Conservation (phyloP, 2,329 filamentous ascomycete genomes). For the Escovopsis weberi region DNA sequence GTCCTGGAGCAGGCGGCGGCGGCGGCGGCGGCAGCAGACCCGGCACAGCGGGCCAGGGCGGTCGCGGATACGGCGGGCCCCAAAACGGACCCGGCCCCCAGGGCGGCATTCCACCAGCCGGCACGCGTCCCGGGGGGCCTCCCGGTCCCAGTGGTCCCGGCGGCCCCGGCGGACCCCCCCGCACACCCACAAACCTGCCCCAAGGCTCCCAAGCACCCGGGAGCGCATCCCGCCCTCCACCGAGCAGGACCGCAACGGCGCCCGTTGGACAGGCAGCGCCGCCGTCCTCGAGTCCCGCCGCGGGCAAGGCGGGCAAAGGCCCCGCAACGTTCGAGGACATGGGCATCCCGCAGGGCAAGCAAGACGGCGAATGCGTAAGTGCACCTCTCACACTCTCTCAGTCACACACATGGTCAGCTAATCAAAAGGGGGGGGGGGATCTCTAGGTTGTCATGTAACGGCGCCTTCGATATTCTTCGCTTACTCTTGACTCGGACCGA, state of each 20-base stretch:
- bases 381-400: neutral
- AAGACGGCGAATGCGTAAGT: conserved; percentile 83
- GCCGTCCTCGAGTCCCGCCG: conserved; percentile 13
- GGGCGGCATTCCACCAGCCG: conserved; percentile 7
- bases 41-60: conserved; percentile 17
- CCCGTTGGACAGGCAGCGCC: conserved; percentile 16
- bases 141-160: conserved; percentile 17
- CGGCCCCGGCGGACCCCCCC: conserved; percentile 2
- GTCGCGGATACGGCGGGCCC: conserved; percentile 13
- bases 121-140: conserved; percentile 18
- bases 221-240: conserved; percentile 11
- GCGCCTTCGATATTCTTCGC: too few relatives aligned
- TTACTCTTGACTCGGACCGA: too few relatives aligned
- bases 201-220: conserved; percentile 1
- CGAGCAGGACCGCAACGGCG: conserved; percentile 23
- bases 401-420: neutral
- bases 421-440: neutral
- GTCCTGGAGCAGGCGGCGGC: conserved; percentile 21
- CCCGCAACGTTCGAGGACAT: conserved; percentile 97
- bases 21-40: conserved; percentile 23
- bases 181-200: neutral
- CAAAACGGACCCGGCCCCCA: conserved; percentile 5
- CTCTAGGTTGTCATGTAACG: conserved; percentile 14
- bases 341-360: conserved; percentile 76
- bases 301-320: conserved; percentile 44